Evolutionary conservation across 176 grass and related monocot species (phyloP).

Genomic region (Carex cristatella): DNA sequence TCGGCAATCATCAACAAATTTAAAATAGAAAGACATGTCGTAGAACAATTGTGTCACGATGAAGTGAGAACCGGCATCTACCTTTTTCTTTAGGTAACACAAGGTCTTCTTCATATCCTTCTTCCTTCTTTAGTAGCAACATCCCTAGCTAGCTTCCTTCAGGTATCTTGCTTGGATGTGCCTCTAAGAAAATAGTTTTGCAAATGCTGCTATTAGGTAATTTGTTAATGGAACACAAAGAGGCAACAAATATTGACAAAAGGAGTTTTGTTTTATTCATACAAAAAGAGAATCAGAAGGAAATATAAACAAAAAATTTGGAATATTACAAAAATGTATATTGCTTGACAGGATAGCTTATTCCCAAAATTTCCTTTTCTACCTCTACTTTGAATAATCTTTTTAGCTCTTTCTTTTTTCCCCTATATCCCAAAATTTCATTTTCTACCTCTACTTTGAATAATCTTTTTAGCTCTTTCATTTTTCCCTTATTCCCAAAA

Average conservation of each 20-base stretch:
- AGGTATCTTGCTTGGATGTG: conserved; percentile 25
- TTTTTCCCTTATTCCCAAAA: too few species aligned
- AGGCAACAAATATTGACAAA: not conserved
- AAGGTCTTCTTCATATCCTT: conserved; percentile 31
- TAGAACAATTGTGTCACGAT: conserved; percentile 34
- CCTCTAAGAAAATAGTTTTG: conserved; percentile 15
- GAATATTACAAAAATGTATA: not conserved
- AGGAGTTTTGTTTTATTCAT: not conserved
- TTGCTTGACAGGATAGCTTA: not conserved
- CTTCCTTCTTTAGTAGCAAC: conserved; percentile 24
- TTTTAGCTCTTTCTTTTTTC: too few species aligned
- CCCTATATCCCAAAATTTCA: too few species aligned
- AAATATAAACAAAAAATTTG: too few species aligned
- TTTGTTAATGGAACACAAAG: not conserved
- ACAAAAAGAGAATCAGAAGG: not conserved
- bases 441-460: too few species aligned
- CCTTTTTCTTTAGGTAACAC: conserved; percentile 29
- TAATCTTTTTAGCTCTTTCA: too few species aligned
- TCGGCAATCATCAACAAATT: conserved; percentile 27
- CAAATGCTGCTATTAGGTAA: not conserved
- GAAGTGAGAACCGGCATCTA: conserved; percentile 29
- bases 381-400: too few species aligned
- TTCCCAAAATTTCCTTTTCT: too few species aligned
- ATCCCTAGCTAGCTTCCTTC: conserved; percentile 11
- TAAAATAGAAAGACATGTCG: conserved; percentile 18